Evolutionary conservation across 129 eudicot species (phyloP).

Genomic region (Scalesia atractyloides): DNA sequence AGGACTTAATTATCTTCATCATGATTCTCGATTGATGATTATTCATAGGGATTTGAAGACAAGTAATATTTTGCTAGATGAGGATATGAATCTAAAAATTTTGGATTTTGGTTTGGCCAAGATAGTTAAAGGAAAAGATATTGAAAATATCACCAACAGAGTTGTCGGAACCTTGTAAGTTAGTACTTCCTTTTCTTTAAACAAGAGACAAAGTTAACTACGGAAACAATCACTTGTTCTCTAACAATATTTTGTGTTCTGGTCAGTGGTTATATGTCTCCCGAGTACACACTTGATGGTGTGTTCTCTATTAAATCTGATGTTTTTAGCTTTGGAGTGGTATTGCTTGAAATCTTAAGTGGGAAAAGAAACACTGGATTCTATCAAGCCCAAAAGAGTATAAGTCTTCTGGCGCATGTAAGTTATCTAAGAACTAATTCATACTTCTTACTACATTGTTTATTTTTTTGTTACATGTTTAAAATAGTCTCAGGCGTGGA

Average conservation of each 20-base stretch:
- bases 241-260: background rate
- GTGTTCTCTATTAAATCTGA: conserved; percentile 31
- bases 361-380: conserved; percentile 39
- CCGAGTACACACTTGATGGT: conserved; percentile 39
- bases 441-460: background rate
- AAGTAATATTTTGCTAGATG: conserved; percentile 37
- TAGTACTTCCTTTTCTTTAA: background rate
- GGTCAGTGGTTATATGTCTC: conserved; percentile 37
- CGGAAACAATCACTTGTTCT: background rate
- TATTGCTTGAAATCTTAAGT: conserved; percentile 37
- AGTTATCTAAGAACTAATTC: conserved; percentile 21
- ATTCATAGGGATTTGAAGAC: conserved; percentile 16
- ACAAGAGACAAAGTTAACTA: background rate
- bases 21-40: conserved; percentile 21
- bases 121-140: conserved; percentile 38
- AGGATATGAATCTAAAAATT: conserved; percentile 40
- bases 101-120: conserved; percentile 41
- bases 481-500: conserved; percentile 26
- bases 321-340: conserved; percentile 37
- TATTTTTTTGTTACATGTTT: background rate
- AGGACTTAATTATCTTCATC: conserved; percentile 27
- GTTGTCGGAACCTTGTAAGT: conserved; percentile 41
- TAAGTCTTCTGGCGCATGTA: conserved; percentile 37
- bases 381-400: conserved; percentile 16
- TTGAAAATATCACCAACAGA: conserved; percentile 33